A percentile compares a stretch with the other conserved stretches of the same genome.
Evolutionary conservation across 257 asterid genomes (phyloP).

Genomic region (Solanum sitiens): DNA sequence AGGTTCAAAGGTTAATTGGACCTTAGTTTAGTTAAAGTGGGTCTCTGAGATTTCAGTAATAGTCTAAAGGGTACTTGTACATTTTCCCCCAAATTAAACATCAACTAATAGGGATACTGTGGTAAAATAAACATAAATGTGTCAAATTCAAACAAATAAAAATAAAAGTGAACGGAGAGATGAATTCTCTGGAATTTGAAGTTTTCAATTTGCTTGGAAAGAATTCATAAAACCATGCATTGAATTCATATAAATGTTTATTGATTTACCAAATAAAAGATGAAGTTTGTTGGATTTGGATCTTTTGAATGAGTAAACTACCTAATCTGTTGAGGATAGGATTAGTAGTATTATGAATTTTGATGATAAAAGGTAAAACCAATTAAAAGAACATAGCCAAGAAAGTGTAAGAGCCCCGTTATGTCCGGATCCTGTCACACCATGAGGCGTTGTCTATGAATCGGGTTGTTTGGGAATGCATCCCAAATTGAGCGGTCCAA

Average conservation of each 20-base stretch:
- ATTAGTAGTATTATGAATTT: neutral
- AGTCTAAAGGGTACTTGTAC: too few relatives aligned
- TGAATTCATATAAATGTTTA: neutral
- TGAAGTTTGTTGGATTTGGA: neutral
- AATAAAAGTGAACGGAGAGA: neutral
- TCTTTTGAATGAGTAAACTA: neutral
- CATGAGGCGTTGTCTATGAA: neutral
- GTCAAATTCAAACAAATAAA: neutral
- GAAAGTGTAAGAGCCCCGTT: neutral
- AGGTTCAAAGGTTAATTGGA: too few relatives aligned
- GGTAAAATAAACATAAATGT: neutral
- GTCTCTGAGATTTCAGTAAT: too few relatives aligned
- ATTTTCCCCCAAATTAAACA: neutral
- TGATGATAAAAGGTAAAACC: neutral
- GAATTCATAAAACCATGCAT: neutral
- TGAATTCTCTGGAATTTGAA: neutral
- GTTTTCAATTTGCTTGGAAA: neutral
- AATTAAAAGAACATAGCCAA: neutral
- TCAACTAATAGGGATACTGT: too few relatives aligned
- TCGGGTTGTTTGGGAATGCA: neutral
- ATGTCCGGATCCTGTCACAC: neutral
- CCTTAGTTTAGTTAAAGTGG: too few relatives aligned
- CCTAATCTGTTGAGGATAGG: neutral
- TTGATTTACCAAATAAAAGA: neutral
- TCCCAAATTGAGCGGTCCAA: neutral